Conservation (phyloP, 2,329 filamentous ascomycete species). For the Ophiosphaerella narmari region DNA sequence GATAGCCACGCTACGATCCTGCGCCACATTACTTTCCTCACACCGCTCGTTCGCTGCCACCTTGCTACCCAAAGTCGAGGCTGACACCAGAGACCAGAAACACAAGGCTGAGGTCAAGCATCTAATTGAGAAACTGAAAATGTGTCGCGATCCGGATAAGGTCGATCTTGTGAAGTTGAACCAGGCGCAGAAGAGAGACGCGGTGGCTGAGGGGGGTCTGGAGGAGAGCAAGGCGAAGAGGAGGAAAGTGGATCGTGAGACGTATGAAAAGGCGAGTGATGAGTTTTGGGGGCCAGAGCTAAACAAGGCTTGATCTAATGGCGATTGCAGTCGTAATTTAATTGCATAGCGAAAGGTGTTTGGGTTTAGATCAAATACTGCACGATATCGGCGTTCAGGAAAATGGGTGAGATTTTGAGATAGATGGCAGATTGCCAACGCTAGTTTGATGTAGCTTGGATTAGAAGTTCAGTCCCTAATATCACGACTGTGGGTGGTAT, state of each 20-base stretch:
- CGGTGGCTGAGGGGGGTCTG: slow-evolving; percentile 39
- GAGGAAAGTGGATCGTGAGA: slow-evolving; percentile 51
- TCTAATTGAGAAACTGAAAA: slow-evolving; percentile 70
- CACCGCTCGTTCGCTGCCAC: slow-evolving; percentile 27
- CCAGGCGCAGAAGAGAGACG: slow-evolving; percentile 60
- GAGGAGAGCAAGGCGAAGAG: slow-evolving; percentile 51
- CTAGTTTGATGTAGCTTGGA: no score
- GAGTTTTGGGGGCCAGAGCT: slow-evolving; percentile 53
- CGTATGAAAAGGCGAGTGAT: slow-evolving; percentile 50
- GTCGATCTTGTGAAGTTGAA: slow-evolving; percentile 73
- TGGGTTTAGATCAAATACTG: not conserved
- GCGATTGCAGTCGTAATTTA: not conserved
- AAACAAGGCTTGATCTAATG: slow-evolving; percentile 16
- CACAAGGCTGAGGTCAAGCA: slow-evolving; percentile 56
- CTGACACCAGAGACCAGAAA: slow-evolving; percentile 42
- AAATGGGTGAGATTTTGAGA: not conserved
- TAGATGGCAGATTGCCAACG: not conserved
- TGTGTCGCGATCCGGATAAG: slow-evolving; percentile 75
- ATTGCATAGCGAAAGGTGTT: slow-evolving; percentile 16
- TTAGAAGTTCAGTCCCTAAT: no score
- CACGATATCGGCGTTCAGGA: not conserved
- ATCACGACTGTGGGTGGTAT: no score
- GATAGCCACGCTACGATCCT: slow-evolving; percentile 44
- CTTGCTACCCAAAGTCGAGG: slow-evolving; percentile 30
- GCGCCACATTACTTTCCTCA: slow-evolving; percentile 47